Base-by-base conservation (phyloP, 371 early-diverging fungal genomes). In the Mortierella sp. region DNA sequence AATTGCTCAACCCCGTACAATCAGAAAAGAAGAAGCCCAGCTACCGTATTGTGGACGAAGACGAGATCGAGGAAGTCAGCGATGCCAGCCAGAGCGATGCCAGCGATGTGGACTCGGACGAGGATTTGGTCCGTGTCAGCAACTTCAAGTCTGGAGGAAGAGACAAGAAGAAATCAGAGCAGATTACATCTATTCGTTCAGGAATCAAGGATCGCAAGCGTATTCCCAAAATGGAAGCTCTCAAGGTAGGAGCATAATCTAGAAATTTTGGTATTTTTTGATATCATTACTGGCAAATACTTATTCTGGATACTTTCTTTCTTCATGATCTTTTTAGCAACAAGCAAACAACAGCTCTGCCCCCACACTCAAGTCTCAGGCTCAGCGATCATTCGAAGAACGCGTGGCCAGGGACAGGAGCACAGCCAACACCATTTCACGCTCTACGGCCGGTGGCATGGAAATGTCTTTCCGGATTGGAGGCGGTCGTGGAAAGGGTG, bases 1-100 rank as follows among this genome's bases (percentile, higher is more conserved):
- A 92, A 86, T 81, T 96, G 78, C 91, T 96, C 72, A 94, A 97
- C 88, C 95, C 98, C 35, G 80, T 85, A 12, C 78, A 73, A 35
- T 65, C 76, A 70, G 55, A 55, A 55, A 85, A 77, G 73, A 84
- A 73, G 84, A 83, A 68, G 72, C 77, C 71, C 77, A 76, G 68
- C 35, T 68, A 77, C 70, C 72, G 78, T 61, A 66, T 85, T 68
- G 74, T 81, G 63, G 88, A 79, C 70, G 89, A 83, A n/a, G 90
- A 86, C 70, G 87, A 83, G 64, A 86, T 83, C 64, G 85, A 78
- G 68, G 85, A 68, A 73, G 88, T 51, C 49, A 76, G 83, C 77
- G 72, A 72, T 26, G 75, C 35, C 43, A 70, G 70, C 39, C 55
- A 80, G 35, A 76, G 83, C 66, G 83, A 76, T 14, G 84, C 72